Evolutionary conservation across 2,329 filamentous ascomycete genomes (phyloP).

Genomic region (Tolypocladium ovalisporum): DNA sequence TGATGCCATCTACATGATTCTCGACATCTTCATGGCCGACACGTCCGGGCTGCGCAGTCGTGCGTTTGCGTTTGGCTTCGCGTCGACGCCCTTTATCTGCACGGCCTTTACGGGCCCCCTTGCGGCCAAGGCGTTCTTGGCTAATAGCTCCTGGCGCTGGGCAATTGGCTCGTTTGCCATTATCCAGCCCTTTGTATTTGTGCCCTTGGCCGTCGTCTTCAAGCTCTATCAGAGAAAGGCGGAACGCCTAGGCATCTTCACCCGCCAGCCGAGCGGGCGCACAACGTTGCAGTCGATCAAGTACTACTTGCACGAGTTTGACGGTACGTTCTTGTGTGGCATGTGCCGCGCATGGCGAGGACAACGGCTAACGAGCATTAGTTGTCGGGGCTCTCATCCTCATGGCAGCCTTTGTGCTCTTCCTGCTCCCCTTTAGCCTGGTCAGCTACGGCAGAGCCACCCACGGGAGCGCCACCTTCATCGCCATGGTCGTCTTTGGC

Average conservation of each 20-base stretch:
- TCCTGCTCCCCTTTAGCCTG: conserved; percentile 55
- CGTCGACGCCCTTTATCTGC: conserved; percentile 53
- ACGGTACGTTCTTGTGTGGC: conserved; percentile 14
- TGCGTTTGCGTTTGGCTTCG: conserved; percentile 46
- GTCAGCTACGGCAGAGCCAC: conserved; percentile 27
- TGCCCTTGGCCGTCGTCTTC: conserved; percentile 51
- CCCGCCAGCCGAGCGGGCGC: conserved; percentile 24
- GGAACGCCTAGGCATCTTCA: conserved; percentile 33
- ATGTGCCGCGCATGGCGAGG: background rate
- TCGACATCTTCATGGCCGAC: conserved; percentile 57
- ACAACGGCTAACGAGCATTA: background rate
- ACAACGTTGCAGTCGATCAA: conserved; percentile 31
- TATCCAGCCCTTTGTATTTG: conserved; percentile 46
- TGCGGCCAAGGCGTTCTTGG: conserved; percentile 42
- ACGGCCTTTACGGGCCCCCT: conserved; percentile 53
- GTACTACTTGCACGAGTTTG: conserved; percentile 46
- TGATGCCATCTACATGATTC: conserved; percentile 46
- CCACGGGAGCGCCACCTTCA: conserved; percentile 38
- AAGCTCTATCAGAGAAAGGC: conserved; percentile 47
- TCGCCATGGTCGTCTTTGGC: conserved; percentile 47
- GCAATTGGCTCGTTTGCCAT: conserved; percentile 57
- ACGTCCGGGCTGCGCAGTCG: conserved; percentile 56
- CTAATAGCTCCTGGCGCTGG: conserved; percentile 42
- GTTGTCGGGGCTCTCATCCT: conserved; percentile 44
- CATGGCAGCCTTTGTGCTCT: conserved; percentile 42